Evolutionary conservation across 345 rosid genomes (phyloP), one percentile per base, ranked within the genome.

Genomic region (Bruguiera sexangula): DNA sequence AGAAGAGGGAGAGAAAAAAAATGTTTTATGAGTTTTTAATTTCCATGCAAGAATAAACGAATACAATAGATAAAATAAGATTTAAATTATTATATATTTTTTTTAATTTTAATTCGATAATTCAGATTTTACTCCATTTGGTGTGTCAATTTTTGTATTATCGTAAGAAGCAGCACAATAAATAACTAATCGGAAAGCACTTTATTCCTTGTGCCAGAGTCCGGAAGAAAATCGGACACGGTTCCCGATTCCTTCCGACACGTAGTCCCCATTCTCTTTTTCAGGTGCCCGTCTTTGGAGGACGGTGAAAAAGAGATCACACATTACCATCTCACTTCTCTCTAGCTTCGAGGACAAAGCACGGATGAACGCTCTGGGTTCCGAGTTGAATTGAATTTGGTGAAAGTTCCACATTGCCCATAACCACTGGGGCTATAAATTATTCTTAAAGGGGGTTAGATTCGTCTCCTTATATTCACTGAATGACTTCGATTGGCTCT

Each of bases 211-310:
- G 72, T 72, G 69, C 73, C 62, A 48, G 79, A 78, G 79, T 73
- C 75, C 72, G 79, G 74, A 69, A 85, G 78, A 69, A 82, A 83
- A 75, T 74, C 85, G 81, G 71, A 81, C 84, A 75, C 84, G 69
- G 78, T 76, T 83, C 87, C 85, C 85, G 81, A 85, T 81, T 75
- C 83, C 80, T 75, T 74, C 27, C 43, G 65, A 77, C 76, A 77
- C 60, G 21, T 60, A 67, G 70, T 73, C 82, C 73, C 71, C 50
- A 71, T 59, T 74, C 66, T 69, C 70, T 73, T 79, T 79, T 79
- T 77, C 72, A 74, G 63, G 65, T 57, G 78, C 81, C 79, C 80
- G 66, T 67, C 77, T 74, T 69, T 74, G 69, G 75, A 62, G 56
- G 69, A 73, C 62, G 65, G 61, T 53, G 55, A 52, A 52, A 73